Percentiles rank a stretch among this genome's conserved stretches.
These are phyloP conservation scores for Cyclotella choctawhatcheeana DNA, from an alignment of 108 stramenopile genomes.

Conservation along the genomic window DNA sequence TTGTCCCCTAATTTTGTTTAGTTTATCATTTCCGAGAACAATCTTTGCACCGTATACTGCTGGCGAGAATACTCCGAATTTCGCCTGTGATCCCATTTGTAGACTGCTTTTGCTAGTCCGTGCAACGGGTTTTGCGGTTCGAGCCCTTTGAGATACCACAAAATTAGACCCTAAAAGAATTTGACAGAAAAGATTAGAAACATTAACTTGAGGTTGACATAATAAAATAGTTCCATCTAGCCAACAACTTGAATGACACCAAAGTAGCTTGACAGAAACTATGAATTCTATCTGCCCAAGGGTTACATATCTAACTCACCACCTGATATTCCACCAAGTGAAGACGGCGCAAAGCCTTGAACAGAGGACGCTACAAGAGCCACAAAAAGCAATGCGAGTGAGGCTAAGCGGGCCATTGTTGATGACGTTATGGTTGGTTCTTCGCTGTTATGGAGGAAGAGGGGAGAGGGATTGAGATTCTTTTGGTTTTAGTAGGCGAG, in stretches of 20 bases:
- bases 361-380: constrained; percentile 43
- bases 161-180: constrained; percentile 69
- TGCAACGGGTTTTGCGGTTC: constrained; percentile 36
- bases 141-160: constrained; percentile 72
- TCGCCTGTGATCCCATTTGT: constrained; percentile 85
- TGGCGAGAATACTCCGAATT: constrained; percentile 97
- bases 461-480: not conserved
- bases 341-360: constrained; percentile 51
- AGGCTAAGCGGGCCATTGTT: constrained; percentile 50
- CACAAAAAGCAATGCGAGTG: constrained; percentile 39
- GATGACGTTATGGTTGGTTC: not conserved
- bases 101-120: constrained; percentile 51
- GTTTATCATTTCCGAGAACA: constrained; percentile 78
- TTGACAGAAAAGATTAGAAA: not conserved
- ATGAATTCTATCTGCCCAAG: not conserved
- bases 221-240: too few relatives aligned
- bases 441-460: not conserved
- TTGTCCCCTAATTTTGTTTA: constrained; percentile 90
- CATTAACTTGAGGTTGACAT: not conserved
- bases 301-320: constrained; percentile 21
- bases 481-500: too few relatives aligned
- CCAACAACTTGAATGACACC: too few relatives aligned
- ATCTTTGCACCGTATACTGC: constrained; percentile 96
- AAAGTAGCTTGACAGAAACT: too few relatives aligned
- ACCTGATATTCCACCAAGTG: constrained; percentile 44